Evolutionary conservation across 352 stramenopile species (phyloP).

Genomic region (Phytophthora pini): DNA sequence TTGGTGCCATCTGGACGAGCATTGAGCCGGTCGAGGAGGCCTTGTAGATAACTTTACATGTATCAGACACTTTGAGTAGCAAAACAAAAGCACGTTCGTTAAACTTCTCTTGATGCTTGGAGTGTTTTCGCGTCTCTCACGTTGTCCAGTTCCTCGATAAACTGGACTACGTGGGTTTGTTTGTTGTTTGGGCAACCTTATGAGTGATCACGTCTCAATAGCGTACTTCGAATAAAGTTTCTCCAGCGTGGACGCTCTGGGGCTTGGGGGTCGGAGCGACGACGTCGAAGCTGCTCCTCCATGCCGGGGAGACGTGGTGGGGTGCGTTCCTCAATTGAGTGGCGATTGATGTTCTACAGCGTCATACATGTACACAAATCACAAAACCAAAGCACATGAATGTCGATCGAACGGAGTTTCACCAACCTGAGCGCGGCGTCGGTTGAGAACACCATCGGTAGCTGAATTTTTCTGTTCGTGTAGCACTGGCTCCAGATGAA

Average conservation of each 20-base stretch:
- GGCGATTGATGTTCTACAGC: slow-evolving; percentile 15
- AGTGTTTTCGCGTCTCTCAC: neutral
- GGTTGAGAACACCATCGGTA: neutral
- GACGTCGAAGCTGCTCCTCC: slow-evolving; percentile 27
- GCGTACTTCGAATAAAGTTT: slow-evolving; percentile 38
- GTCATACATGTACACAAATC: neutral
- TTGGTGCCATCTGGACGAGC: slow-evolving; percentile 11
- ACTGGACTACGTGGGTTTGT: neutral
- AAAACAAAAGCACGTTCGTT: no score
- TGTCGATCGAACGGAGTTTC: neutral
- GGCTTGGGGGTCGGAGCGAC: slow-evolving; percentile 30
- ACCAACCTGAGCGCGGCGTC: slow-evolving; percentile 23
- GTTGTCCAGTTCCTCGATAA: neutral
- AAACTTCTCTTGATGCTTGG: no score
- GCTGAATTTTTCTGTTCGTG: neutral
- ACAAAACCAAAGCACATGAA: neutral
- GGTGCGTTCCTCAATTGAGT: slow-evolving; percentile 32
- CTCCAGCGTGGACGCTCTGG: slow-evolving; percentile 26
- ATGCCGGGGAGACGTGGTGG: slow-evolving; percentile 7
- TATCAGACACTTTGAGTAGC: no score
- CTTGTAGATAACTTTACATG: neutral
- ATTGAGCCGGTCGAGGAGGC: neutral
- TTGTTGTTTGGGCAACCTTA: neutral
- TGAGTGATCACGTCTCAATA: slow-evolving; percentile 15
- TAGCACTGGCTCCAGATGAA: slow-evolving; percentile 2